Evolutionary conservation across 768 basidiomycete species (phyloP).

Genomic region (Clitopilus hobsonii): DNA sequence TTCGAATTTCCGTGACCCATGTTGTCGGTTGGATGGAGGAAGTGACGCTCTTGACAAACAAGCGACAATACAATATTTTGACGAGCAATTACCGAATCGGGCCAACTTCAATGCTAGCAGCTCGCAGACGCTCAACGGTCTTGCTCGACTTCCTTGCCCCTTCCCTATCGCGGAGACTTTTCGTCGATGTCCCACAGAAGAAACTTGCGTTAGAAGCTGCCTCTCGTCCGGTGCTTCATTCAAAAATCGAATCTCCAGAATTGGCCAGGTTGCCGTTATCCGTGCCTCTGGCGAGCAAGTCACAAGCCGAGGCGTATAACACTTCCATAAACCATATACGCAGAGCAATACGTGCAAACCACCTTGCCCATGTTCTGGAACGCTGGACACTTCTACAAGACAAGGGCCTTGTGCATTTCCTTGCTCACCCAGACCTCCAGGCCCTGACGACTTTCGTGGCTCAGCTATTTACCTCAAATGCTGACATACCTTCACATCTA

Average conservation of each 20-base stretch:
- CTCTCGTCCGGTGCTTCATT: neutral
- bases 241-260: neutral
- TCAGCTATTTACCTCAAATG: conserved; percentile 15
- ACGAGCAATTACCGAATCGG: conserved; percentile 2
- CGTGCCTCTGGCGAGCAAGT: conserved; percentile 4
- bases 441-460: conserved; percentile 31
- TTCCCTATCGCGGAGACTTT: conserved; percentile 18
- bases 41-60: neutral
- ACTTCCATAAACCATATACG: conserved; percentile 32
- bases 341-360: conserved; percentile 24
- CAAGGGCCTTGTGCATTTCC: conserved; percentile 37
- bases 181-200: conserved; percentile 3
- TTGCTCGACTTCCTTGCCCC: conserved; percentile 43
- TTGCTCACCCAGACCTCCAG: conserved; percentile 38
- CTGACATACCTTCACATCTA: conserved; percentile 17
- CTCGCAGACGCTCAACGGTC: conserved; percentile 18
- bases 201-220: neutral
- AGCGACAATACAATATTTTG: conserved; percentile 4
- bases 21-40: conserved; percentile 6
- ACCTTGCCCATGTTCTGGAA: conserved; percentile 23
- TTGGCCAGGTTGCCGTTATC: neutral
- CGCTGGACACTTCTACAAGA: conserved; percentile 41
- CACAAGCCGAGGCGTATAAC: conserved; percentile 20
- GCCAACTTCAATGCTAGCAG: neutral
- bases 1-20: conserved; percentile 88